A percentile compares a stretch with the other conserved stretches of the same genome.
Evolutionary conservation across 164 flowering plant species (phyloP).

Genomic region (Protea cynaroides): DNA sequence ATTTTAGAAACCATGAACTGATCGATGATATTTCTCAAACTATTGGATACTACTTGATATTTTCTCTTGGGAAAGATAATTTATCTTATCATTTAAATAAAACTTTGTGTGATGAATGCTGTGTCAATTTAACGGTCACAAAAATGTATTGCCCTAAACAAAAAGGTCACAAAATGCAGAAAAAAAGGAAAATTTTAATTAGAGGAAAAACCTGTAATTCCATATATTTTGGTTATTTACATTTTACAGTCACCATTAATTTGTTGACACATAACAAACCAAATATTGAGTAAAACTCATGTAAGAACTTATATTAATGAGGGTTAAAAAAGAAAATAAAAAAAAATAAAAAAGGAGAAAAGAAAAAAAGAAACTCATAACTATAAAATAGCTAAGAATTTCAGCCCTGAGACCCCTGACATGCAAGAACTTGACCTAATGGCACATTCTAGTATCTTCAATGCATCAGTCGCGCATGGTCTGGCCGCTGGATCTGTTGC

Average conservation of each 20-base stretch:
- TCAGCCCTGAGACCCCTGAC: constrained; percentile 26
- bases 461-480: constrained; percentile 37
- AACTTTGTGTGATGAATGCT: too few species aligned
- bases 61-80: too few species aligned
- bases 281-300: constrained; percentile 22
- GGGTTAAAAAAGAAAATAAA: background rate
- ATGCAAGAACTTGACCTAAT: constrained; percentile 32
- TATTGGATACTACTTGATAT: too few species aligned
- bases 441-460: constrained; percentile 31
- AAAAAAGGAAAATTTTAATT: too few species aligned
- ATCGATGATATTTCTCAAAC: too few species aligned
- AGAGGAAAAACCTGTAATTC: constrained; percentile 3
- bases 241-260: constrained; percentile 33
- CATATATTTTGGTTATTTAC: constrained; percentile 36
- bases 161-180: too few species aligned
- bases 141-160: too few species aligned
- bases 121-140: too few species aligned
- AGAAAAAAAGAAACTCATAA: constrained; percentile 11
- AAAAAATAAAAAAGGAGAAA: background rate
- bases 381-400: background rate
- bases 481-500: constrained; percentile 55
- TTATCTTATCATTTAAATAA: too few species aligned
- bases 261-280: constrained; percentile 31
- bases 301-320: constrained; percentile 7
- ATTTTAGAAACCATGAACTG: too few species aligned